Percentiles rank a stretch among this genome's conserved stretches.
phyloP scores from a whole-genome alignment of 2,329 filamentous ascomycete genomes.

The Allantophomopsis lycopodina region DNA sequence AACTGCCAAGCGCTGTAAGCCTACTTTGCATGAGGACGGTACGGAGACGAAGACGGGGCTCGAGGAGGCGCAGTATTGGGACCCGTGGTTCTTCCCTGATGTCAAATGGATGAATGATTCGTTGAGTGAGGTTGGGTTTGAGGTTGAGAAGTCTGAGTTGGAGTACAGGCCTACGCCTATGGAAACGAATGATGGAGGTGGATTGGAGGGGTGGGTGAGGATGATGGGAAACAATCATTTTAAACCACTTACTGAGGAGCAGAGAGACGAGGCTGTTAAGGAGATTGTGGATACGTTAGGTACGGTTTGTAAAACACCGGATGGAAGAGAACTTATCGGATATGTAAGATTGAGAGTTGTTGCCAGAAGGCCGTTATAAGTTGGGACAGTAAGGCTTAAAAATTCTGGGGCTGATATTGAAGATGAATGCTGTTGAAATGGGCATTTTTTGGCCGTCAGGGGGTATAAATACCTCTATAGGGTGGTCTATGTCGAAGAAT shows the following conservation, averaged over 20 bases:
- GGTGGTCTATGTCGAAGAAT: no score
- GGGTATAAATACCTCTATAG: no score
- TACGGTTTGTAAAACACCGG: slow-evolving; percentile 36
- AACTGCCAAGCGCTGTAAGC: slow-evolving; percentile 18
- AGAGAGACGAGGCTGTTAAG: slow-evolving; percentile 36
- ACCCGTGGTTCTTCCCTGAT: slow-evolving; percentile 63
- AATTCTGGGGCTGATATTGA: no score
- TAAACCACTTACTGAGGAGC: slow-evolving; percentile 30
- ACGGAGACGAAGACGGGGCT: slow-evolving; percentile 32
- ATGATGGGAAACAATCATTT: slow-evolving; percentile 48
- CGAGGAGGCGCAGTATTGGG: slow-evolving; percentile 29
- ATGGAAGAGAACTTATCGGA: slow-evolving; percentile 41
- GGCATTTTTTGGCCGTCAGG: no score
- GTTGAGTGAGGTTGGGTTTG: slow-evolving; percentile 25
- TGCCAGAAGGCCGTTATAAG: slow-evolving; percentile 21
- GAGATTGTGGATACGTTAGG: slow-evolving; percentile 41
- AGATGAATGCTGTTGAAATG: no score
- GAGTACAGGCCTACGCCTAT: slow-evolving; percentile 51
- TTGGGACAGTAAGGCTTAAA: no score
- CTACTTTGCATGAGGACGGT: no score
- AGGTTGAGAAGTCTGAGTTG: slow-evolving; percentile 35
- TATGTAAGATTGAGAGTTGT: slow-evolving; percentile 40
- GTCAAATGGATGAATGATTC: slow-evolving; percentile 36
- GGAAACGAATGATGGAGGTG: slow-evolving; percentile 38
- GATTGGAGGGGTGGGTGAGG: slow-evolving; percentile 51